phyloP scores from a whole-genome alignment of 2,329 filamentous ascomycete genomes.

The Beauveria varroae region DNA sequence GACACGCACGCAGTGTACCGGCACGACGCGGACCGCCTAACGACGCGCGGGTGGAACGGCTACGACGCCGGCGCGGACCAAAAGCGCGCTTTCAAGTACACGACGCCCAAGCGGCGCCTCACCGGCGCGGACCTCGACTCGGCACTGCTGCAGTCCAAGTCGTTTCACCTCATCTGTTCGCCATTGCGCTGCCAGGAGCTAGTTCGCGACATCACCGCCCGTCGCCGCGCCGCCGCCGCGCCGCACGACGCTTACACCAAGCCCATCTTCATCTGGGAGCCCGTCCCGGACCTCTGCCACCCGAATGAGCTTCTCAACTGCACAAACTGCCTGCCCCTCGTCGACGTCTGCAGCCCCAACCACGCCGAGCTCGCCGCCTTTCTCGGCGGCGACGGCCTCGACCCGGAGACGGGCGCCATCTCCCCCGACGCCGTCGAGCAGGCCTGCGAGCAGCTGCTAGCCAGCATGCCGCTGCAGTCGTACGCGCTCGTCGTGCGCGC shows the following conservation, averaged over 20 bases:
- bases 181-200: conserved; percentile 69
- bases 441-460: conserved; percentile 54
- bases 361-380: conserved; percentile 81
- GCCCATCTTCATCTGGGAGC: conserved; percentile 88
- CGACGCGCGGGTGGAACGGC: conserved; percentile 88
- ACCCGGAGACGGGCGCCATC: conserved; percentile 47
- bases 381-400: conserved; percentile 57
- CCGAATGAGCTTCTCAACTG: conserved; percentile 59
- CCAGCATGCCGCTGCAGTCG: conserved; percentile 55
- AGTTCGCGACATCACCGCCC: conserved; percentile 59
- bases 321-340: conserved; percentile 53
- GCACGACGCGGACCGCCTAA: conserved; percentile 57
- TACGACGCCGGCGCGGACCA: conserved; percentile 62
- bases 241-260: conserved; percentile 34
- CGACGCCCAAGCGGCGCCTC: conserved; percentile 77
- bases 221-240: conserved; percentile 34
- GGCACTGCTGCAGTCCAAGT: conserved; percentile 60
- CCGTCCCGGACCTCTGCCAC: conserved; percentile 80
- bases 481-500: conserved; percentile 63
- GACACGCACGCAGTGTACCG: conserved; percentile 65
- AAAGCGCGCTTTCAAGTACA: conserved; percentile 73
- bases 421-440: conserved; percentile 47
- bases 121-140: conserved; percentile 63
- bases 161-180: conserved; percentile 84
- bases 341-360: conserved; percentile 69